Base-by-base conservation (phyloP, 2,329 filamentous ascomycete species). In the Diaporthe citri region DNA sequence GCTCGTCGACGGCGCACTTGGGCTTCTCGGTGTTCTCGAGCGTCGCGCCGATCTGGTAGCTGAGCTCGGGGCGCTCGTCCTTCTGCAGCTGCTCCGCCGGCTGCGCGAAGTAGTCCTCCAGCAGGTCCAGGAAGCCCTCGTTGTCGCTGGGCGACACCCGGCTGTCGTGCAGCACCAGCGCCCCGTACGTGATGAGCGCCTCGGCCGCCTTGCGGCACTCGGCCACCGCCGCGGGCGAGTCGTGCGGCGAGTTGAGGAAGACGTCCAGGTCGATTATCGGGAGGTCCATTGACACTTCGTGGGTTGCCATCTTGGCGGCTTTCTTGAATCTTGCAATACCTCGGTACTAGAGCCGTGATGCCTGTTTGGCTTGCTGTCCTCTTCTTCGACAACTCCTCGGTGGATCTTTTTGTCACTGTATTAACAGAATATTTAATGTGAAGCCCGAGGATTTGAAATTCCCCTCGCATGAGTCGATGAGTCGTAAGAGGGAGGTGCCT, bases 101-200 rank as follows among this genome's bases (percentile, higher is more conserved):
- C 81, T 91, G 90, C 46, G 89, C 89, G 79, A 92, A 92, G 85
- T 92, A 92, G 84, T 91, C 89, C 82, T 92, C 90, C n/a, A 91
- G 86, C 51, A 92, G 85, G 81, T 92, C 89, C 74, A 92, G 87
- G 78, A 92, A 92, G 72, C 84, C 82, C 36, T 83, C 83, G 83
- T 92, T 92, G 82, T 90, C 88, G 3, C 82, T 78, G 78, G 89
- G 88, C 25, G 88, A 84, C 17, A 91, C 90, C 76, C 90, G 89
- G 70, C 87, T 88, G 83, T 91, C 90, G 83, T 90, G 90, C 60
- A 91, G 85, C 34, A 92, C 84, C 28, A 92, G 86, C 12, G 90
- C 90, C 75, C 90, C 90, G 81, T 90, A 91, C 22, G 87, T 87
- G 80, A 91, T 89, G 73, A 92, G 87, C 43, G 89, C 90, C 22